Percentiles rank a stretch among this genome's conserved stretches.
Conservation (phyloP, 306 rosid species). For the Psophocarpus tetragonolobus region DNA sequence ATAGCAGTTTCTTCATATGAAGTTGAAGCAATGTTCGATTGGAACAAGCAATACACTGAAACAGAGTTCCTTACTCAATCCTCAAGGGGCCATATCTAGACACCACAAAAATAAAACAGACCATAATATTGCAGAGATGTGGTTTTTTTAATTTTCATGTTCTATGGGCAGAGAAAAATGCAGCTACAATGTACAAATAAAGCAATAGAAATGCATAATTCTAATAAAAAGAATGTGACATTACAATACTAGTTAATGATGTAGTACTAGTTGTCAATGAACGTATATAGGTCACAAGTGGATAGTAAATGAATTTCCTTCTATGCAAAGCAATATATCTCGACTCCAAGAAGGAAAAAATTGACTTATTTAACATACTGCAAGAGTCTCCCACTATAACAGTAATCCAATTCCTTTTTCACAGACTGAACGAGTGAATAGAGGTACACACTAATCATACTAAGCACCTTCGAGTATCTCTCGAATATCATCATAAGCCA, state of each 20-base stretch:
- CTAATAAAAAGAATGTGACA: not conserved
- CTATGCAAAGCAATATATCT: not conserved
- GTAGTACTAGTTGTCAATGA: conserved; percentile 9
- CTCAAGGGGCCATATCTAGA: no score
- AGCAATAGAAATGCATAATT: not conserved
- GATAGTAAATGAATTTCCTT: not conserved
- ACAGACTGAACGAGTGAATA: not conserved
- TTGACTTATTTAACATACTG: not conserved
- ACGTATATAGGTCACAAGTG: not conserved
- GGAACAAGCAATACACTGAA: not conserved
- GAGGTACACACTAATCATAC: no score
- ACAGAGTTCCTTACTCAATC: no score
- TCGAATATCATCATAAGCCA: no score
- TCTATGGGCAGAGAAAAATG: not conserved
- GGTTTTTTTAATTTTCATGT: no score
- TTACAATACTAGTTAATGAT: not conserved
- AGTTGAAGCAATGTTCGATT: conserved; percentile 16
- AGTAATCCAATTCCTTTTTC: not conserved
- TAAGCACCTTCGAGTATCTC: not conserved
- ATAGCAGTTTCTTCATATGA: conserved; percentile 7
- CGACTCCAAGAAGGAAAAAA: not conserved
- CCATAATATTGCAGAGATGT: not conserved
- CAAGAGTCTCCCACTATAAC: not conserved
- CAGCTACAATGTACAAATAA: not conserved
- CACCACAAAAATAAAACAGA: not conserved